These are phyloP conservation scores for Gleditsia sinensis DNA, from an alignment of 306 rosid genomes.

Conservation along the genomic window DNA sequence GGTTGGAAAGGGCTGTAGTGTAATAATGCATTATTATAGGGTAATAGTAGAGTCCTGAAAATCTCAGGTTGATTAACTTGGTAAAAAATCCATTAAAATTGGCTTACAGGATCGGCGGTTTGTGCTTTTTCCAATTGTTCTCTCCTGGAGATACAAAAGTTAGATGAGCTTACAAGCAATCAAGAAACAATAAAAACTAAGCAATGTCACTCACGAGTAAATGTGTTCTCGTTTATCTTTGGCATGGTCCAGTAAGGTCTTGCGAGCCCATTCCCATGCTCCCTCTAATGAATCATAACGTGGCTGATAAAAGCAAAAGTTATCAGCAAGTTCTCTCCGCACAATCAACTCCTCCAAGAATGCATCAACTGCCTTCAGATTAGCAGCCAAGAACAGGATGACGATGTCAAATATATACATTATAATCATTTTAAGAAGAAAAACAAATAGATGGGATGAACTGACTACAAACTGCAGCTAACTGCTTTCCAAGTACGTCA, in stretches of 20 bases:
- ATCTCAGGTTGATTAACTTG: not conserved
- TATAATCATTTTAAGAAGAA: slow-evolving; percentile 13
- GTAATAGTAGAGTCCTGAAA: not conserved
- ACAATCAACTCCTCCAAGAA: slow-evolving; percentile 89
- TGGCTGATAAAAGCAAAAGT: slow-evolving; percentile 88
- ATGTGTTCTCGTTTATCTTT: slow-evolving; percentile 68
- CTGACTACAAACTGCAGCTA: not conserved
- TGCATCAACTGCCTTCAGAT: slow-evolving; percentile 72
- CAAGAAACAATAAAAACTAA: slow-evolving; percentile 1
- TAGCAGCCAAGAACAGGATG: too few relatives aligned
- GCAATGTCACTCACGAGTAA: slow-evolving; percentile 64
- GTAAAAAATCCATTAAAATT: slow-evolving; percentile 11
- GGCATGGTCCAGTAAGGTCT: slow-evolving; percentile 85
- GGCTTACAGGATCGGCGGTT: slow-evolving; percentile 84
- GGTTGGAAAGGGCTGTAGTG: slow-evolving; percentile 1
- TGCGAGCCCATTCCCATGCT: slow-evolving; percentile 98
- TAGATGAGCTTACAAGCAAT: slow-evolving; percentile 31
- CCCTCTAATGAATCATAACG: slow-evolving; percentile 84
- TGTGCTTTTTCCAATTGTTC: slow-evolving; percentile 89
- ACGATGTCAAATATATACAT: slow-evolving; percentile 1
- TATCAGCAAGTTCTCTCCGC: slow-evolving; percentile 91
- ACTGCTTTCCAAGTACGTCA: not conserved
- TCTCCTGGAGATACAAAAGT: slow-evolving; percentile 54
- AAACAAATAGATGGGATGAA: not conserved
- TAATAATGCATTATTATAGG: slow-evolving; percentile 15